Evolutionary conservation across 108 stramenopile genomes (phyloP).

Genomic region (Nannochloropsis oceanica): DNA sequence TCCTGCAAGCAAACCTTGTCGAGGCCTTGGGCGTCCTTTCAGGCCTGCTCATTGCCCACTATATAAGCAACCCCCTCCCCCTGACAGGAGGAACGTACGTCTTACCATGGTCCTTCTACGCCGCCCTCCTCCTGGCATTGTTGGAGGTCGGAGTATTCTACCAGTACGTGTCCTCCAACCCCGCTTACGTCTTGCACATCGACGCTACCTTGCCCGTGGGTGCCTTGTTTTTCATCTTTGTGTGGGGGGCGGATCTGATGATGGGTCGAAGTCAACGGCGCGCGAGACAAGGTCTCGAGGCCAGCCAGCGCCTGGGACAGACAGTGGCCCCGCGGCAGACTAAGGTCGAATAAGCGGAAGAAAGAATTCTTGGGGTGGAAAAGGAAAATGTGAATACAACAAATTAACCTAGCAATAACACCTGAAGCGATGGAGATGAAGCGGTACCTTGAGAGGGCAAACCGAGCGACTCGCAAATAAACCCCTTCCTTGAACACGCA

Average conservation of each 20-base stretch:
- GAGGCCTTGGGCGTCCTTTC: neutral
- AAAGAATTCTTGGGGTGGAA: too few species aligned
- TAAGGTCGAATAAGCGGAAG: neutral
- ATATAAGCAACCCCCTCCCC: neutral
- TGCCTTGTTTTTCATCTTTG: neutral
- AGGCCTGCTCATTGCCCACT: neutral
- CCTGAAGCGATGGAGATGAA: too few species aligned
- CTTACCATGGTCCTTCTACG: neutral
- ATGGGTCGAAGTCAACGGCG: neutral
- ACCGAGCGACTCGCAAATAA: too few species aligned
- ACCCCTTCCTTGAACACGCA: too few species aligned
- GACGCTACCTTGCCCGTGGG: neutral
- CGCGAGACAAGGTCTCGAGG: neutral
- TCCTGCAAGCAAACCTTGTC: neutral
- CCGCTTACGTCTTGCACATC: neutral
- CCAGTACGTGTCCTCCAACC: neutral
- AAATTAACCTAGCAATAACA: too few species aligned
- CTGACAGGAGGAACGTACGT: neutral
- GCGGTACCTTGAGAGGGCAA: too few species aligned
- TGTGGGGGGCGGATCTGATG: neutral
- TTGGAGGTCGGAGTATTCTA: neutral
- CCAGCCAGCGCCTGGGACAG: neutral
- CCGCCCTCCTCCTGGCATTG: neutral
- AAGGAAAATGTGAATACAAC: too few species aligned
- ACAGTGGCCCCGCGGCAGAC: neutral